phyloP scores from a whole-genome alignment of 805 yeast species.

The Cyberlindnera petersonii region DNA sequence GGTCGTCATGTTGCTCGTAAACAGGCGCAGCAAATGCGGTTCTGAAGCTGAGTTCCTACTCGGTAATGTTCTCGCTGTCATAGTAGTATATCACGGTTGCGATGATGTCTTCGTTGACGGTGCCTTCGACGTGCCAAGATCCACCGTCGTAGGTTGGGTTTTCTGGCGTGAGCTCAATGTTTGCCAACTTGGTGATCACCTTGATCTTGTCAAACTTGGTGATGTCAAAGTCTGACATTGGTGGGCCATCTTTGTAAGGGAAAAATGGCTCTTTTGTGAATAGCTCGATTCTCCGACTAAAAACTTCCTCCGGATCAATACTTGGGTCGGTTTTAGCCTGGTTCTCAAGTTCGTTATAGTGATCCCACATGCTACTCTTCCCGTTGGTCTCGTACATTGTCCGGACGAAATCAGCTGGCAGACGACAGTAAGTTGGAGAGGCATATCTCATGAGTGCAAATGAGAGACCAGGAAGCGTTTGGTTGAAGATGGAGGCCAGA shows the following conservation, averaged over 20 bases:
- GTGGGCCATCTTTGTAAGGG: constrained; percentile 3
- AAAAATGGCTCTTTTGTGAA: constrained; percentile 1
- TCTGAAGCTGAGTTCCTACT: constrained; percentile 7
- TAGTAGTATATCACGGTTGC: constrained; percentile 13
- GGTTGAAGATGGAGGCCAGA: constrained; percentile 4
- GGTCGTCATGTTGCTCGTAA: constrained; percentile 7
- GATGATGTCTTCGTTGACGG: constrained; percentile 10
- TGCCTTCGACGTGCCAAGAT: constrained; percentile 13
- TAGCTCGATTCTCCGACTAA: constrained; percentile 1
- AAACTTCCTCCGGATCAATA: constrained; percentile 1
- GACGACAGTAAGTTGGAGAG: constrained; percentile 6
- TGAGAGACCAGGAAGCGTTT: constrained; percentile 6
- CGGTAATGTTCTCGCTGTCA: constrained; percentile 9
- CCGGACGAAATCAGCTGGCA: constrained; percentile 1
- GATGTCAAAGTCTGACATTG: constrained; percentile 1
- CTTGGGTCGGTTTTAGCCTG: not conserved
- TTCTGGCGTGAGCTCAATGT: constrained; percentile 9
- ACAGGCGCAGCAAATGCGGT: constrained; percentile 6
- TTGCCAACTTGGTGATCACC: constrained; percentile 11
- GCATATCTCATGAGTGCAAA: constrained; percentile 3
- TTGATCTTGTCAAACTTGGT: constrained; percentile 4
- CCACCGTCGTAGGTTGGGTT: constrained; percentile 5
- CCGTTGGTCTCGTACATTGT: constrained; percentile 1
- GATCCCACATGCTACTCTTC: not conserved
- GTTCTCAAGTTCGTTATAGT: not conserved